These are phyloP conservation scores for Penicillium sp. DNA, from an alignment of 2,329 filamentous ascomycete genomes.

Conservation along the genomic window DNA sequence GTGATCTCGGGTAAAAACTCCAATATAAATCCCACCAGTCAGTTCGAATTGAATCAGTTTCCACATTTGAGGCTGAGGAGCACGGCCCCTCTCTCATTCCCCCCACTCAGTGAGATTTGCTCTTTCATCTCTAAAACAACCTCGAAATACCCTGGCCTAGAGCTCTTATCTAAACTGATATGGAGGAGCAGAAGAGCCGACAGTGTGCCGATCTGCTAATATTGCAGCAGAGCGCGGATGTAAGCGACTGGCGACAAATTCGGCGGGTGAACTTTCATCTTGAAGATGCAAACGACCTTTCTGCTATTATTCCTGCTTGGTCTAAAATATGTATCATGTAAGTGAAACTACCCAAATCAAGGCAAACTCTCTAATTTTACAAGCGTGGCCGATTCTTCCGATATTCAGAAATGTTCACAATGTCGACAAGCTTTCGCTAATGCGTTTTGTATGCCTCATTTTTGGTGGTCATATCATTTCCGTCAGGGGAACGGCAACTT, in stretches of 20 bases:
- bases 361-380: background rate
- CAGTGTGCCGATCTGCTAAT: background rate
- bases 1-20: background rate
- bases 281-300: background rate
- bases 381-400: background rate
- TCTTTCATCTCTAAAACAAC: background rate
- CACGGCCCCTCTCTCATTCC: background rate
- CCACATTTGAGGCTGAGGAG: background rate
- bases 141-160: background rate
- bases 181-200: conserved; percentile 3
- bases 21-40: background rate
- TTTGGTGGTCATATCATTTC: conserved; percentile 8
- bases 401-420: background rate
- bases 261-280: background rate
- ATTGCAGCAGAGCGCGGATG: background rate
- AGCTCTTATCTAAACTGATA: background rate
- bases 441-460: conserved; percentile 6
- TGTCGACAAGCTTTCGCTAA: conserved; percentile 4
- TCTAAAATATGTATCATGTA: conserved; percentile 5
- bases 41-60: background rate
- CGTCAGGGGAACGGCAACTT: background rate
- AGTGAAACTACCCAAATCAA: background rate
- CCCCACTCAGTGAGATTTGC: background rate
- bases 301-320: background rate
- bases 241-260: background rate